Conservation (phyloP, 306 rosid species). For the Ammopiptanthus mongolicus region DNA sequence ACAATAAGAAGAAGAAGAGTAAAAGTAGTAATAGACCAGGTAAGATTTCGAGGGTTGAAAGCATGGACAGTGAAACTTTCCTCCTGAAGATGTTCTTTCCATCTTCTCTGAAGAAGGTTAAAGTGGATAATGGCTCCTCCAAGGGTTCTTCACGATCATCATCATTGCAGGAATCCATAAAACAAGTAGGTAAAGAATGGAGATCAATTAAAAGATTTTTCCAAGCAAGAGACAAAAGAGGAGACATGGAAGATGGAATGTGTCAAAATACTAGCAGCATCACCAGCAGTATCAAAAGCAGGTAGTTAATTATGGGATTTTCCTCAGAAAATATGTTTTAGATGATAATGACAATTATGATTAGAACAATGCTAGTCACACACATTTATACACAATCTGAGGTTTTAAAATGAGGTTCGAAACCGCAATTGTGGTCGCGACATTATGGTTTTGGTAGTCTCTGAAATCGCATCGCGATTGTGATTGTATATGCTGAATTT, state of each 20-base stretch:
- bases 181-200: slow-evolving; percentile 23
- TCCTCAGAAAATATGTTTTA: not conserved
- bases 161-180: slow-evolving; percentile 8
- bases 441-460: too few species aligned
- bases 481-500: too few species aligned
- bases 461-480: too few species aligned
- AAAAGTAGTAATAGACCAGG: slow-evolving; percentile 7
- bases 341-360: not conserved
- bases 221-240: slow-evolving; percentile 18
- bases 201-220: slow-evolving; percentile 23
- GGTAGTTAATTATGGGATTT: slow-evolving; percentile 30
- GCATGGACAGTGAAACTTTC: slow-evolving; percentile 61
- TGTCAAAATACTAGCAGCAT: slow-evolving; percentile 13
- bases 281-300: slow-evolving; percentile 18
- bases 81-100: slow-evolving; percentile 64
- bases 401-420: too few species aligned
- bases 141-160: slow-evolving; percentile 31
- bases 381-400: too few species aligned
- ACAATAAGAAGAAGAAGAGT: slow-evolving; percentile 24
- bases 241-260: not conserved
- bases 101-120: slow-evolving; percentile 49
- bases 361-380: too few species aligned
- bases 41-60: slow-evolving; percentile 40
- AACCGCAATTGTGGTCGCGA: too few species aligned
- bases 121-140: slow-evolving; percentile 29